phyloP scores from a whole-genome alignment of 495 filamentous ascomycete species.

The Penicillium roqueforti region DNA sequence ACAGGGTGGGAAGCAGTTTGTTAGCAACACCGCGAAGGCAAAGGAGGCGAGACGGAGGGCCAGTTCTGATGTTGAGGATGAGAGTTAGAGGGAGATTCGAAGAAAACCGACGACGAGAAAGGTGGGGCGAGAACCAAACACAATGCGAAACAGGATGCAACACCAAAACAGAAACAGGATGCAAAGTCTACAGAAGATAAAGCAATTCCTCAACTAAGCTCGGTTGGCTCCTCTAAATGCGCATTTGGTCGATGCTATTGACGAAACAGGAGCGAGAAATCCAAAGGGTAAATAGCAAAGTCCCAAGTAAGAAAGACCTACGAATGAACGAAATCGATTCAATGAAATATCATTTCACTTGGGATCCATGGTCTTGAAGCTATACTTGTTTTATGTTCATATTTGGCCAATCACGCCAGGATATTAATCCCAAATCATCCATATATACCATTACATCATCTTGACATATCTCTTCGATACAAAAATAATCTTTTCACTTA shows the following conservation, averaged over 20 bases:
- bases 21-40: slow-evolving; percentile 39
- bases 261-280: no score
- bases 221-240: no score
- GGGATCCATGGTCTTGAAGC: not conserved
- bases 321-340: not conserved
- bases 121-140: not conserved
- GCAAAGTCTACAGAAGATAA: slow-evolving; percentile 1
- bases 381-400: not conserved
- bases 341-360: not conserved
- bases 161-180: slow-evolving; percentile 2
- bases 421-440: not conserved
- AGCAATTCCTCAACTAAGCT: not conserved
- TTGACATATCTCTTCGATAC: not conserved
- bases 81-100: no score
- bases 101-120: not conserved
- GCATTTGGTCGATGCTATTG: no score
- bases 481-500: not conserved
- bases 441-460: not conserved
- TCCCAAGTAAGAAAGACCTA: no score
- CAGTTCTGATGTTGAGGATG: not conserved
- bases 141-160: not conserved
- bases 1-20: slow-evolving; percentile 45
- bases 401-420: not conserved
- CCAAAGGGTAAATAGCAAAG: no score
- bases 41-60: slow-evolving; percentile 33